phyloP scores from a whole-genome alignment of 768 basidiomycete genomes.

The Termitomyces sp. region DNA sequence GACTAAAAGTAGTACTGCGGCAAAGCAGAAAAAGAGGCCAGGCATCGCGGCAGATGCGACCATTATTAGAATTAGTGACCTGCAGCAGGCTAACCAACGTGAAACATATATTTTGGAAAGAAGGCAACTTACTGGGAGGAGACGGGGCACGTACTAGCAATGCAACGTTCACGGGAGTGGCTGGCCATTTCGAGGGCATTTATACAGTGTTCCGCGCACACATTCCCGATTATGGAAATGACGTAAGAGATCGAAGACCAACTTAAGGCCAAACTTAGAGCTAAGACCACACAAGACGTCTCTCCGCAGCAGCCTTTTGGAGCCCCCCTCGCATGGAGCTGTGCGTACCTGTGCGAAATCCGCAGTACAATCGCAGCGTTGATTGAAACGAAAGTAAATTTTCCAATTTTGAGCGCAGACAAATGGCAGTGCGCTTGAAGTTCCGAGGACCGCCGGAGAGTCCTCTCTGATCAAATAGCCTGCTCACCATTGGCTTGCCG shows the following conservation, averaged over 20 bases:
- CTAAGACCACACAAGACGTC: background rate
- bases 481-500: too few relatives aligned
- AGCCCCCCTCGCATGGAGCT: background rate
- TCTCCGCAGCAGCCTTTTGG: slow-evolving; percentile 4
- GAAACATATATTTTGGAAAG: background rate
- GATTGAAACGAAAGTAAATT: background rate
- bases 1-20: slow-evolving; percentile 63
- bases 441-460: too few relatives aligned
- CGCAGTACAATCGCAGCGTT: background rate
- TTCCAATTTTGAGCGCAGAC: too few relatives aligned
- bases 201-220: background rate
- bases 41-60: slow-evolving; percentile 57
- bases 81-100: background rate
- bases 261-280: background rate
- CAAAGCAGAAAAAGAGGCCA: slow-evolving; percentile 68
- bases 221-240: slow-evolving; percentile 6
- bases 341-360: background rate
- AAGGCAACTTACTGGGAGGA: background rate
- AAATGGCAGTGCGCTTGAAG: too few relatives aligned
- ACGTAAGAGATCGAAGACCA: background rate
- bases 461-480: background rate
- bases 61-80: slow-evolving; percentile 23
- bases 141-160: background rate
- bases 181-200: too few relatives aligned
- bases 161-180: background rate